Base-by-base conservation (phyloP, 164 flowering plant species). In the Umbilicus rupestris region DNA sequence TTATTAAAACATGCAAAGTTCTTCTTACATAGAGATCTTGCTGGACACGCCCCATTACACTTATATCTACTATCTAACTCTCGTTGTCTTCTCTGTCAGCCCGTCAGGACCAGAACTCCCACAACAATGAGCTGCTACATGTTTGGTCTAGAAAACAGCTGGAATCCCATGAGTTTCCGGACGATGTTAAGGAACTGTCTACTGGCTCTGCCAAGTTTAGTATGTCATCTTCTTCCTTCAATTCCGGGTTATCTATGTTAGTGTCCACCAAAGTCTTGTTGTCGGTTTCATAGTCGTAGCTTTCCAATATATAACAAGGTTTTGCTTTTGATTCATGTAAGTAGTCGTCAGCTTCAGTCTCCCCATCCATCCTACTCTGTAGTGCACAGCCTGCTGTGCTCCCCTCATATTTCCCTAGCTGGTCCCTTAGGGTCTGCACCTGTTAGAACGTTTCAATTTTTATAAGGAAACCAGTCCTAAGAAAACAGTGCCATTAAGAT, bases 101-200 rank as follows among this genome's bases (percentile, higher is more conserved):
- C 44, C 6, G 24, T 52, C 12, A 52, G 30, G 29, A 52, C 24
- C 58, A 52, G 14, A 22, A 52, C 30, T 52, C 58, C 60, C 60
- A 55, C 35, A 55, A 14, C 19, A 26, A 16, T 12, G 33, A 26
- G 59, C 31, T 52, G 59, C 59, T 26, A 26, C 59, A 9, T 52
- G 59, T 26, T 24, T 52, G 59, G 29, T 55, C 60, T 26, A 55
- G 60, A 55, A 55, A 55, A 30, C 60, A 55, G 60, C 33, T 55
- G 33, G 60, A 55, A 15, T 55, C 19, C 60, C 60, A 55, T 28
- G 60, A 55, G 7, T 55, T 55, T 55, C 28, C 60, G 7, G 60
- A 26, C 5, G 60, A 55, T 3, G 33, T 55, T 28, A 55, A 55
- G 12, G 33, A 28, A 55, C 60, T 28, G 60, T 15, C 60, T 28